Conservation (phyloP, 192 early-diverging fungal genomes). For the Podila epicladia region DNA sequence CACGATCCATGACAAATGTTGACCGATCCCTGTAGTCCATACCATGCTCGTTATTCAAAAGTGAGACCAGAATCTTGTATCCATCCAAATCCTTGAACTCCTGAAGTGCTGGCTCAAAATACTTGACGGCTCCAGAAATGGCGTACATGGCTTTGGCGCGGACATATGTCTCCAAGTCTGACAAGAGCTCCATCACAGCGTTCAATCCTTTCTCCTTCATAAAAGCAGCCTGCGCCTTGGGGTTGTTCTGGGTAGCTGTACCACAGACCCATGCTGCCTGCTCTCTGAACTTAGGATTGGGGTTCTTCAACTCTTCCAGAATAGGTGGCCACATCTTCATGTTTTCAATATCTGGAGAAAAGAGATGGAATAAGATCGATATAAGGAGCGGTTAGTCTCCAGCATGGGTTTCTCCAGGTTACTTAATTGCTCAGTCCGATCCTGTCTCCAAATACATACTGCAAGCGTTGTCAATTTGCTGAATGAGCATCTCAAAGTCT, state of each 20-base stretch:
- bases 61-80: constrained; percentile 50
- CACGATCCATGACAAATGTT: too few relatives aligned
- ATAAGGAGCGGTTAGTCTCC: background rate
- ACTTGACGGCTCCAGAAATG: constrained; percentile 72
- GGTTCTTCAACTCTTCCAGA: constrained; percentile 60
- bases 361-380: background rate
- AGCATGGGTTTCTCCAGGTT: too few relatives aligned
- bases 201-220: constrained; percentile 57
- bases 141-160: constrained; percentile 79
- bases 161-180: constrained; percentile 52
- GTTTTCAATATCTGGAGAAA: constrained; percentile 76
- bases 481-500: constrained; percentile 84
- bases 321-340: constrained; percentile 90
- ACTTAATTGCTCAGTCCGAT: too few relatives aligned
- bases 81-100: constrained; percentile 64
- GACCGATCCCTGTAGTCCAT: background rate
- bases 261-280: constrained; percentile 91
- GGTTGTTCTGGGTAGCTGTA: constrained; percentile 95
- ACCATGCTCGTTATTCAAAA: constrained; percentile 59
- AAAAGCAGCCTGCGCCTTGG: constrained; percentile 80
- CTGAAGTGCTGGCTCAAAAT: constrained; percentile 61
- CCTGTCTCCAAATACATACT: constrained; percentile 11
- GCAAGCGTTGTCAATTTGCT: constrained; percentile 40
- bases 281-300: constrained; percentile 66
- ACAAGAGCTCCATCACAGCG: constrained; percentile 57